Evolutionary conservation across 306 rosid genomes (phyloP), one percentile per base, ranked within the genome.

Genomic region (Leucaena leucocephala): DNA sequence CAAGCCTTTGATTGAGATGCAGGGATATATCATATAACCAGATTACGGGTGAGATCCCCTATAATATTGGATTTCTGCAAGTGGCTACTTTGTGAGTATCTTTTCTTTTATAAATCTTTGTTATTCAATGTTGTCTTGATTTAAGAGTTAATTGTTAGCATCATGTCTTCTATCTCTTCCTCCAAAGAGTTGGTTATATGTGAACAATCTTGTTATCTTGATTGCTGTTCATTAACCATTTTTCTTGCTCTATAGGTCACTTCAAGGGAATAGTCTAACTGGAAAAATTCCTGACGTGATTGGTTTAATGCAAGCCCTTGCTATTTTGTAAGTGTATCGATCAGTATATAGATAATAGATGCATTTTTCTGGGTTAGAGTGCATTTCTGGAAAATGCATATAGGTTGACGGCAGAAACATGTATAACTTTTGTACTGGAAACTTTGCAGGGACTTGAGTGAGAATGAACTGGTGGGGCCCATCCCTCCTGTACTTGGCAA

Each of bases 291-390:
- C 98, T 0, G 96, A 92, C 13, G 98, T 95, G 71, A 88, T 95
- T 83, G 98, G 98, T 46, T 83, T 95, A 36, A 95, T 95, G 98
- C 98, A 94, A 86, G 98, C 98, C 38, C 97, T 94, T 42, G 98
- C 97, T 40, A 97, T 94, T 45, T 81, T 94, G 98, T 94, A 90
- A 83, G 98, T 84, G 38, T 40, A 2, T 14, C 0, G 14, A 0
- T 73, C 11, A 21, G 39, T 19, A 2, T 74, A 1, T 36, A 16
- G 13, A 34, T 14, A 21, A 6, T 15, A 4, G 14, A 22, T 59
- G 8, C 15, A 0, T 7, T 21, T 17, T 21, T 43, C 27, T 17
- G 2, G 6, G 27, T 13, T 27, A 27, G 27, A 27, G 27, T 27
- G 0, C 27, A 27, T 27, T 27, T 27, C 27, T 27, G 27, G 27